Evolutionary conservation across 2,329 filamentous ascomycete species (phyloP).

Genomic region (Fusarium burgessii): DNA sequence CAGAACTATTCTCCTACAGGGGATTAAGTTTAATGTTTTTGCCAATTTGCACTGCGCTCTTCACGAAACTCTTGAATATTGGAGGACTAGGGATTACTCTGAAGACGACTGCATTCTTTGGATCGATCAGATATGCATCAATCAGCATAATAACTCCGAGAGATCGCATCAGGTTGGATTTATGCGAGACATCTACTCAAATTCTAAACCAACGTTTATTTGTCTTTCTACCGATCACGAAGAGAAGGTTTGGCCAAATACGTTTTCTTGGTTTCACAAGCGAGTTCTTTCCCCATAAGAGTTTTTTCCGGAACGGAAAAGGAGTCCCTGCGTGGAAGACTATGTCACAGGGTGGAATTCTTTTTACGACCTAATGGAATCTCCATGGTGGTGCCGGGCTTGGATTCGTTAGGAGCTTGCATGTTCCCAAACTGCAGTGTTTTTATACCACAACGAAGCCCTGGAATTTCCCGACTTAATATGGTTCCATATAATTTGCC

Average conservation of each 20-base stretch:
- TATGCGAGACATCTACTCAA: neutral
- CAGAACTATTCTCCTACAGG: neutral
- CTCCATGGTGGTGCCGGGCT: neutral
- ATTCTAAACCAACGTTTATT: neutral
- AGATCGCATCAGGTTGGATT: neutral
- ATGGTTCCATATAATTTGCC: neutral
- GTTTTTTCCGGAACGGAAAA: no score
- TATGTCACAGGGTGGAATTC: neutral
- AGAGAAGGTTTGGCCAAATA: neutral
- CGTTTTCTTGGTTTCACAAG: neutral
- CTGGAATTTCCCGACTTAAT: accelerated
- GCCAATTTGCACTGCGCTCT: neutral
- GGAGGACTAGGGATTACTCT: neutral
- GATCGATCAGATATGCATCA: neutral
- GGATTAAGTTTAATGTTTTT: neutral
- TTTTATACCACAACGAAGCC: neutral
- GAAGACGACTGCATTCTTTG: neutral
- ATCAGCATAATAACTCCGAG: neutral
- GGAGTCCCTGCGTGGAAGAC: no score
- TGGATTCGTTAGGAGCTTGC: neutral
- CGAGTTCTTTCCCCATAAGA: no score
- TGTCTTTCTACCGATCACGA: neutral
- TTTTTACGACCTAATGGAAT: neutral
- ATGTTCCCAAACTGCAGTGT: neutral
- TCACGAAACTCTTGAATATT: neutral